Percentiles rank a stretch among this genome's conserved stretches.
These are phyloP conservation scores for Cutaneotrichosporon cutaneum DNA, from an alignment of 1,284 basidiomycete genomes.

Conservation along the genomic window DNA sequence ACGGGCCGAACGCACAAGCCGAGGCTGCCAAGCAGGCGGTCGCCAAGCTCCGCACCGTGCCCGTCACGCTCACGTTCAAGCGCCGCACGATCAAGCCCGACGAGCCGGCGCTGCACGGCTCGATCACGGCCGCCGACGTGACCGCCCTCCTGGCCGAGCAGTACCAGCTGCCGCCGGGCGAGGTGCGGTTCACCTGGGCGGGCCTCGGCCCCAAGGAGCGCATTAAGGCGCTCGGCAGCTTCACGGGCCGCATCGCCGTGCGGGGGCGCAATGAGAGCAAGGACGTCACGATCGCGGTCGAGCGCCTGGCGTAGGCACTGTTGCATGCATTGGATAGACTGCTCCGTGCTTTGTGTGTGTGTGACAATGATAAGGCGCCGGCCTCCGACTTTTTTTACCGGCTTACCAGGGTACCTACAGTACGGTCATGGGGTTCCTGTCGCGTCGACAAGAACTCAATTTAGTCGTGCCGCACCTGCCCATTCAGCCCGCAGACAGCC, in stretches of 20 bases:
- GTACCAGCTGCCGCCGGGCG: slow-evolving; percentile 23
- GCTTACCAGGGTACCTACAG: background rate
- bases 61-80: slow-evolving; percentile 31
- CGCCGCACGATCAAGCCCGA: slow-evolving; percentile 34
- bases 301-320: slow-evolving; percentile 16
- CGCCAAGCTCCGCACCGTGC: slow-evolving; percentile 29
- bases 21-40: slow-evolving; percentile 29
- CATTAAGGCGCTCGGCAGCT: slow-evolving; percentile 40
- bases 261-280: slow-evolving; percentile 32
- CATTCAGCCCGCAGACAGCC: too few species aligned
- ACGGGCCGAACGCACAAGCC: background rate
- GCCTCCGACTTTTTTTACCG: background rate
- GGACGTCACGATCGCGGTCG: slow-evolving; percentile 29
- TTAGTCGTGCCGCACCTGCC: background rate
- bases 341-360: background rate
- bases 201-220: slow-evolving; percentile 30
- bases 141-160: slow-evolving; percentile 26
- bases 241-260: slow-evolving; percentile 27
- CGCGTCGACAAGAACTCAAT: background rate
- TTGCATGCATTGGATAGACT: slow-evolving; percentile 9
- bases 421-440: background rate
- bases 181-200: slow-evolving; percentile 35
- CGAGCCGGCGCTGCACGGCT: slow-evolving; percentile 40
- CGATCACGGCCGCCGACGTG: slow-evolving; percentile 41
- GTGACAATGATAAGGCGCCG: background rate